A percentile compares a stretch with the other conserved stretches of the same genome.
Evolutionary conservation across 768 basidiomycete genomes (phyloP).

Genomic region (Termitomyces sp.): DNA sequence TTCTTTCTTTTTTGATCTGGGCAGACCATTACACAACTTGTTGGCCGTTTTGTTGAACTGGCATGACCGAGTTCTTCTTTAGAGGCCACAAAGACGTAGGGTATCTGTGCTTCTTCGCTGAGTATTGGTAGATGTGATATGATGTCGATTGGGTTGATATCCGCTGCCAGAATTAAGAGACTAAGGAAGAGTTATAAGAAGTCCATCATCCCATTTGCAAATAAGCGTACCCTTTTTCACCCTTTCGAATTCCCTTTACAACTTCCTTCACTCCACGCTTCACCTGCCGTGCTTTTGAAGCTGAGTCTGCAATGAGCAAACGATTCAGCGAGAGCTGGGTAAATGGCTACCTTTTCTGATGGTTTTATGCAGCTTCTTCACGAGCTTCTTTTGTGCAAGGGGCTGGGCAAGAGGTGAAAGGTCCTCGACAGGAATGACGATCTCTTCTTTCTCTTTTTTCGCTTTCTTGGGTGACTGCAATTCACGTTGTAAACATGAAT

Average conservation of each 20-base stretch:
- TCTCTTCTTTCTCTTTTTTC: slow-evolving; percentile 65
- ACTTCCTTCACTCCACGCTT: slow-evolving; percentile 99
- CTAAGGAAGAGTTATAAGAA: slow-evolving; percentile 35
- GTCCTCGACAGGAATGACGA: slow-evolving; percentile 71
- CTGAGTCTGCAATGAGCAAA: slow-evolving; percentile 36
- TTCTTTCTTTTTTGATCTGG: slow-evolving; percentile 77
- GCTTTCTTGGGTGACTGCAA: slow-evolving; percentile 53
- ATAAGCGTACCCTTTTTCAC: slow-evolving; percentile 84
- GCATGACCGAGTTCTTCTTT: slow-evolving; percentile 97
- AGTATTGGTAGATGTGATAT: slow-evolving; percentile 95
- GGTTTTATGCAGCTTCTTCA: slow-evolving; percentile 92
- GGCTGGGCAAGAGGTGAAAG: slow-evolving; percentile 94
- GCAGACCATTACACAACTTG: slow-evolving; percentile 95
- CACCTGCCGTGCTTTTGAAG: slow-evolving; percentile 91
- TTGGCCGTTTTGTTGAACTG: slow-evolving; percentile 96
- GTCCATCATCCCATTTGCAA: not conserved
- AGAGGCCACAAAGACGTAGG: slow-evolving; percentile 85
- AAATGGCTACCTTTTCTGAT: slow-evolving; percentile 79
- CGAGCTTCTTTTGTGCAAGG: slow-evolving; percentile 87
- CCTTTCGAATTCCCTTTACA: slow-evolving; percentile 95
- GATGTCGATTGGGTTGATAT: slow-evolving; percentile 98
- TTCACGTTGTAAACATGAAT: slow-evolving; percentile 16
- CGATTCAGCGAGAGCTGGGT: not conserved
- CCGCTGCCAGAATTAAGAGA: slow-evolving; percentile 88
- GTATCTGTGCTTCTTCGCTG: slow-evolving; percentile 90